Base-by-base conservation (phyloP, 331 rosid species). In the Stylosanthes scabra region DNA sequence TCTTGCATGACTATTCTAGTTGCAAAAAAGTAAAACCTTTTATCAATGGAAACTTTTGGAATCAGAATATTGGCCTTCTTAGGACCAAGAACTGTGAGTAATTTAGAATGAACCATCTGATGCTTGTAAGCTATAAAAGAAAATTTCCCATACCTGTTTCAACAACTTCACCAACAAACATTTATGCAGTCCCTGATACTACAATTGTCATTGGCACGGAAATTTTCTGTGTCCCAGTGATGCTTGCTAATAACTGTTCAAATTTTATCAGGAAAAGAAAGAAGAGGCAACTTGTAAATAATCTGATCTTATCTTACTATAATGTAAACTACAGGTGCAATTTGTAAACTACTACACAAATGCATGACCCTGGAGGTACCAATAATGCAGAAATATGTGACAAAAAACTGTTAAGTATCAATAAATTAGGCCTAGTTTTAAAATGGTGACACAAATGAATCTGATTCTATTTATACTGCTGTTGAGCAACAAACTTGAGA, bases 131-230 rank as follows among this genome's bases (percentile, higher is more conserved):
- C 52, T 28, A 45, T 20, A 59, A 75, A 72, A 39, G 51, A 76
- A 67, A 74, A 84, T 9, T 42, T 58, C 25, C 57, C 60, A 25
- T 65, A 89, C 98, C 96, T 70, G 97, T 82, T 83, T 95, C 99
- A 37, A 92, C 93, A 76, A 95, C 87, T 73, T 95, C 98, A 20
- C 99, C 99, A 42, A 90, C 97, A 59, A 90, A 90, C 88, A 95
- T 80, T 74, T 95, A 92, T 56, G 99, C 97, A 77, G 90, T 95
- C 71, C 97, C 97, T 0, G 97, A 95, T 44, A 90, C 99, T 27
- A 90, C 97, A 62, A 95, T 90, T 2, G 97, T 92, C 88, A 95
- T 83, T 2, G 99, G 97, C 71, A 92, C 74, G 2, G 97, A 92
- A 74, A 91, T 87, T 76, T 92, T 95, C 82, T 89, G 97, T 46